Percentiles rank a stretch among this genome's conserved stretches.
Conservation (phyloP, 805 yeast genomes). For the Middelhovenomyces tepae region DNA sequence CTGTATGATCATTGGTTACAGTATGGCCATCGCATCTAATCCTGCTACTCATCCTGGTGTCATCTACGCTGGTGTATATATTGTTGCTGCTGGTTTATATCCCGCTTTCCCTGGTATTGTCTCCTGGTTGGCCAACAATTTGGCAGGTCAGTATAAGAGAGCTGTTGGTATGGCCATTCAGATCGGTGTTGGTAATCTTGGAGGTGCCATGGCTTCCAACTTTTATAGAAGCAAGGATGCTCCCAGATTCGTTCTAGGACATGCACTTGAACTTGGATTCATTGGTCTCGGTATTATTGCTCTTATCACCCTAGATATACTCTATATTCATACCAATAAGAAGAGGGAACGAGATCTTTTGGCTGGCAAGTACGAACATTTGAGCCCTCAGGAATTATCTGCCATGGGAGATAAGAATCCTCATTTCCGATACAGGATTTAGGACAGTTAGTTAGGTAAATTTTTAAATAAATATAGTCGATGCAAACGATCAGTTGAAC, state of each 20-base stretch:
- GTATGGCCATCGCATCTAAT: constrained; percentile 41
- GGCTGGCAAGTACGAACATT: constrained; percentile 28
- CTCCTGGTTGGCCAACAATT: constrained; percentile 48
- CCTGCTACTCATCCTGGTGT: background rate
- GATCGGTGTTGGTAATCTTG: constrained; percentile 55
- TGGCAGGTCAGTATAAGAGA: constrained; percentile 47
- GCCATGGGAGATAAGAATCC: constrained; percentile 36
- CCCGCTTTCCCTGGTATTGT: constrained; percentile 48
- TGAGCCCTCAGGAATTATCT: constrained; percentile 23
- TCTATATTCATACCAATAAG: constrained; percentile 21
- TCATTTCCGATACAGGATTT: constrained; percentile 29
- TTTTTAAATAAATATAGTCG: too few relatives aligned
- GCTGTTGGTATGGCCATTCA: constrained; percentile 45
- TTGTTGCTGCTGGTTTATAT: constrained; percentile 2
- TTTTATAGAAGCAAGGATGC: constrained; percentile 44
- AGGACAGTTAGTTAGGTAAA: too few relatives aligned
- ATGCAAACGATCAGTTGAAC: too few relatives aligned
- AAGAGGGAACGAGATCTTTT: constrained; percentile 22
- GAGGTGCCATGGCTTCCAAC: constrained; percentile 50
- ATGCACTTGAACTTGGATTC: constrained; percentile 39
- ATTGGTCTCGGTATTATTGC: constrained; percentile 26
- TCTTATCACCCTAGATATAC: constrained; percentile 1
- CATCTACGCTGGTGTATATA: background rate
- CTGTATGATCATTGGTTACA: constrained; percentile 29
- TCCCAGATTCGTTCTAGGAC: constrained; percentile 46